Evolutionary conservation across 805 yeast genomes (phyloP).

Genomic region (Clavispora carvajalis): DNA sequence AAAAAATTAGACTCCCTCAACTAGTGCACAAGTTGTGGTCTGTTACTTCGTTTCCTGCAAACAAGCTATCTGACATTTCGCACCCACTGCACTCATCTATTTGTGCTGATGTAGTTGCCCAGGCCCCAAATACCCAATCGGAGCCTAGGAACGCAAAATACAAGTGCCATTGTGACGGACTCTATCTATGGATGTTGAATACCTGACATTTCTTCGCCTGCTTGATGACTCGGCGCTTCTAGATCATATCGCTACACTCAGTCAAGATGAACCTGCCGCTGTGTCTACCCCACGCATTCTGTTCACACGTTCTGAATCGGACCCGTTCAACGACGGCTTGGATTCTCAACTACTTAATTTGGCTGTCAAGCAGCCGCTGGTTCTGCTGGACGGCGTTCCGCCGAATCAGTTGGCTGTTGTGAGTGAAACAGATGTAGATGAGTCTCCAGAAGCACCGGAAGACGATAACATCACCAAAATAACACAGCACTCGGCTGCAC

Average conservation of each 20-base stretch:
- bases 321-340: slow-evolving; percentile 23
- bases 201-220: slow-evolving; percentile 16
- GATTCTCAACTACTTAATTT: slow-evolving; percentile 16
- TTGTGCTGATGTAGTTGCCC: too few relatives aligned
- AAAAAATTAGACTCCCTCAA: too few relatives aligned
- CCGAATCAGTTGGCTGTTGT: slow-evolving; percentile 13
- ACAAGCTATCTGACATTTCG: too few relatives aligned
- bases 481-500: too few relatives aligned
- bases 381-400: slow-evolving; percentile 6
- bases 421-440: slow-evolving; percentile 2
- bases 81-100: not conserved
- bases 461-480: not conserved
- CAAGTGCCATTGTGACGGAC: too few relatives aligned
- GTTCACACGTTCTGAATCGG: slow-evolving; percentile 7
- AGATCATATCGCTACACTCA: slow-evolving; percentile 14
- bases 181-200: slow-evolving; percentile 6
- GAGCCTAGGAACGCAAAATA: too few relatives aligned
- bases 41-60: too few relatives aligned
- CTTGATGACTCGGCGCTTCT: slow-evolving; percentile 19
- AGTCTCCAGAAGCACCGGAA: not conserved
- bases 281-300: not conserved
- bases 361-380: not conserved
- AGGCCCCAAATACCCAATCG: too few relatives aligned
- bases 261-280: slow-evolving; percentile 6
- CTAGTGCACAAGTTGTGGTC: too few relatives aligned